A percentile compares a stretch with the other conserved stretches of the same genome.
Evolutionary conservation across 208 protist genomes (phyloP).

Genomic region (Strigomonas culicis): DNA sequence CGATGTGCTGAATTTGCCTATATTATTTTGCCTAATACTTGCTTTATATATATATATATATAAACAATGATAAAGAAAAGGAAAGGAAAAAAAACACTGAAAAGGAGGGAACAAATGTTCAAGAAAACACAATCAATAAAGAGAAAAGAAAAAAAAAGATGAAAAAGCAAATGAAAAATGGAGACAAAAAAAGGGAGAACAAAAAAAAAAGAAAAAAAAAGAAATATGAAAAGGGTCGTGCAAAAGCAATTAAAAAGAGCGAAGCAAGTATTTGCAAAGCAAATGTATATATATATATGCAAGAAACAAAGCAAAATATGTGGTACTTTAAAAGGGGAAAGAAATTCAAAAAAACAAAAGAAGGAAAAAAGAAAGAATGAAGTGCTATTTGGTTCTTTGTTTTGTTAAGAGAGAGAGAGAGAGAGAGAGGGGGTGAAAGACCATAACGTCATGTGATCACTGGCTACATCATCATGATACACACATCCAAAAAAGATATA

Average conservation of each 20-base stretch:
- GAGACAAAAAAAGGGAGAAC: not conserved
- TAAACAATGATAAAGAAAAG: conserved; percentile 2
- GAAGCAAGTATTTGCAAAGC: not conserved
- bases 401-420: conserved; percentile 6
- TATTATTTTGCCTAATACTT: not conserved
- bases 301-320: not conserved
- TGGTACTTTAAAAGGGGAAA: not conserved
- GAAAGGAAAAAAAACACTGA: not conserved
- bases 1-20: not conserved
- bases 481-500: conserved; percentile 2
- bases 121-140: conserved; percentile 6
- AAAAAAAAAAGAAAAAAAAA: conserved; percentile 4
- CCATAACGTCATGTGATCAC: no score
- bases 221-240: conserved; percentile 3
- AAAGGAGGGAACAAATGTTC: not conserved
- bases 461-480: not conserved
- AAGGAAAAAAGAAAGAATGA: conserved; percentile 15
- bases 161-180: conserved; percentile 4
- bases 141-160: conserved; percentile 20
- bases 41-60: conserved; percentile 2
- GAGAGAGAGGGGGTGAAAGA: conserved; percentile 5
- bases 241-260: conserved; percentile 13
- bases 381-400: conserved; percentile 1
- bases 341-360: conserved; percentile 14
- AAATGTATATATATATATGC: not conserved